Evolutionary conservation across 2,329 filamentous ascomycete genomes (phyloP).

Genomic region (Fusarium austroafricanum): DNA sequence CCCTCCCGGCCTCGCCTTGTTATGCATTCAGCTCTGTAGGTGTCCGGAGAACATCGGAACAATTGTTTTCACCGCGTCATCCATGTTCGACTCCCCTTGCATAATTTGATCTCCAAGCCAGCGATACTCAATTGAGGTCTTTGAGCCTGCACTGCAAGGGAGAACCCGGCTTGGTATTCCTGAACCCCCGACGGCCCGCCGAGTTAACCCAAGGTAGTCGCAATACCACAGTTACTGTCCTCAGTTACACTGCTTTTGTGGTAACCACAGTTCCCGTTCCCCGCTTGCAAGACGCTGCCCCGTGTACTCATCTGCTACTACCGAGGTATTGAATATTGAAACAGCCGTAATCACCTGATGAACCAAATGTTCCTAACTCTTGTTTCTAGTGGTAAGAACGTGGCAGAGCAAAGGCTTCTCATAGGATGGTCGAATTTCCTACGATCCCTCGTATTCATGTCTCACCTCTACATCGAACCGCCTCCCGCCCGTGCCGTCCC

Average conservation of each 20-base stretch:
- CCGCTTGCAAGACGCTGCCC: neutral
- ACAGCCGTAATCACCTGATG: too few relatives aligned
- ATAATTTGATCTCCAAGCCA: too few relatives aligned
- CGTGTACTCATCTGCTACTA: too few relatives aligned
- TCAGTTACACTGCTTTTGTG: neutral
- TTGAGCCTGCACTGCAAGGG: neutral
- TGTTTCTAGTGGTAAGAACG: too few relatives aligned
- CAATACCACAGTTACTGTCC: neutral
- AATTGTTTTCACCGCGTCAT: neutral
- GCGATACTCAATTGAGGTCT: rapidly evolving
- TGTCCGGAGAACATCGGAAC: neutral
- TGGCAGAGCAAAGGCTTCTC: neutral
- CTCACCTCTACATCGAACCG: neutral
- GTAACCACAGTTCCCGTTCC: neutral
- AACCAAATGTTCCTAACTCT: too few relatives aligned
- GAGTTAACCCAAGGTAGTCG: rapidly evolving
- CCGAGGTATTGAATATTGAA: too few relatives aligned
- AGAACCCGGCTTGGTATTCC: neutral
- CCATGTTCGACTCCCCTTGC: neutral
- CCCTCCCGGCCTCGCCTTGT: neutral
- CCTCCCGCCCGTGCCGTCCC: neutral
- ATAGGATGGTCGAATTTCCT: neutral
- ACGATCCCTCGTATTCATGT: neutral
- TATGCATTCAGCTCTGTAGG: neutral
- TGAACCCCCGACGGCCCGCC: neutral